phyloP scores from a whole-genome alignment of 2,329 filamentous ascomycete species.

The Chaetomiaceae sp. region DNA sequence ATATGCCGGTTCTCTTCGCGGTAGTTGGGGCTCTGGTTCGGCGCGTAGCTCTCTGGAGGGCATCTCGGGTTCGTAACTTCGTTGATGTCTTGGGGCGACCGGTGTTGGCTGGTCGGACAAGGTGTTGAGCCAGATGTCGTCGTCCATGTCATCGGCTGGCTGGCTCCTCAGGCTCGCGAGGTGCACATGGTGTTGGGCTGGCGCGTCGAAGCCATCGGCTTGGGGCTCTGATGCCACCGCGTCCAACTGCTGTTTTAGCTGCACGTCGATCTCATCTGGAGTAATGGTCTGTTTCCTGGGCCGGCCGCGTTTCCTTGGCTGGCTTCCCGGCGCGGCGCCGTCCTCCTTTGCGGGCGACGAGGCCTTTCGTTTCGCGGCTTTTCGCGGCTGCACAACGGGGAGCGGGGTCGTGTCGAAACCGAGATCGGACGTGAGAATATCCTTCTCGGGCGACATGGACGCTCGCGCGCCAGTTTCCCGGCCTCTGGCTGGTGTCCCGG shows the following conservation, averaged over 20 bases:
- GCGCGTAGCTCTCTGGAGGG: background rate
- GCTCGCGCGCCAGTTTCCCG: conserved; percentile 3
- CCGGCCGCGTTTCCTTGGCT: conserved; percentile 31
- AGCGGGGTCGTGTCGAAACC: conserved; percentile 29
- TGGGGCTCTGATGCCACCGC: conserved; percentile 24
- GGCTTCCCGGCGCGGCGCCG: conserved; percentile 19
- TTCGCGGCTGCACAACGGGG: conserved; percentile 17
- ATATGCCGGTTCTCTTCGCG: conserved; percentile 11
- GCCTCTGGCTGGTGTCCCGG: conserved; percentile 37
- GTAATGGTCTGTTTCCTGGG: conserved; percentile 25
- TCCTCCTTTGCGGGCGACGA: conserved; percentile 28
- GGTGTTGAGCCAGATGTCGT: conserved; percentile 45
- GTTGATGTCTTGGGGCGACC: conserved; percentile 10
- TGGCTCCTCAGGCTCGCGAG: background rate
- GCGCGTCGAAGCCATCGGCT: conserved; percentile 6
- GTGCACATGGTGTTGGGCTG: background rate
- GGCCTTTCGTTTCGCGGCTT: conserved; percentile 24
- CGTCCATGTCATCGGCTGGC: conserved; percentile 27
- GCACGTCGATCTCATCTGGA: conserved; percentile 20
- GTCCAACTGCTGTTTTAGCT: conserved; percentile 1
- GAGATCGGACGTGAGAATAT: conserved; percentile 25
- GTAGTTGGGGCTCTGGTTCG: conserved; percentile 7
- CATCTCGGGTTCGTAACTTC: background rate
- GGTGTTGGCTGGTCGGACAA: conserved; percentile 31
- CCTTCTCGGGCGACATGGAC: conserved; percentile 15